Conservation (phyloP, 805 yeast genomes). For the Candida gorgasii region DNA sequence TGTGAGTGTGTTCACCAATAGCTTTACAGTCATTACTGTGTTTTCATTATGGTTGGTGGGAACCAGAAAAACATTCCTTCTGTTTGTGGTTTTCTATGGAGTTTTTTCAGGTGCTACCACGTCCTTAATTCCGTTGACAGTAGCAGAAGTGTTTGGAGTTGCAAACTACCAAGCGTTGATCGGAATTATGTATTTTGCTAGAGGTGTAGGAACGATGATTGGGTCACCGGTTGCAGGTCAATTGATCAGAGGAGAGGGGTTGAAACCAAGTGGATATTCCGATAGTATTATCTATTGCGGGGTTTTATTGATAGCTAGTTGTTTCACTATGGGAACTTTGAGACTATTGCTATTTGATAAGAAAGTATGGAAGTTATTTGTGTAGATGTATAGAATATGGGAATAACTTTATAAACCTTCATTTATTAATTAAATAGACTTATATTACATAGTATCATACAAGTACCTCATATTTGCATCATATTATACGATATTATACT, state of each 20-base stretch:
- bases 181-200: constrained; percentile 32
- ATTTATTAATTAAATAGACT: too few relatives aligned
- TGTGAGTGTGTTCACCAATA: constrained; percentile 20
- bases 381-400: too few relatives aligned
- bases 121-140: constrained; percentile 31
- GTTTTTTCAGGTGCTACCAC: constrained; percentile 37
- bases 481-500: too few relatives aligned
- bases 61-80: constrained; percentile 23
- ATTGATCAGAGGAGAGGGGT: constrained; percentile 20
- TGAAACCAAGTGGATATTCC: constrained; percentile 20
- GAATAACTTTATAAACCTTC: too few relatives aligned
- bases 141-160: constrained; percentile 33
- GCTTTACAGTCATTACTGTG: constrained; percentile 17
- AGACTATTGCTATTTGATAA: constrained; percentile 1
- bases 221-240: constrained; percentile 39
- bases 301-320: constrained; percentile 18
- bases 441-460: too few relatives aligned
- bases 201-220: constrained; percentile 34
- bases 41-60: constrained; percentile 23
- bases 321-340: neutral
- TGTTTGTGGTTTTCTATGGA: constrained; percentile 35
- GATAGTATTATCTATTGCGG: constrained; percentile 31
- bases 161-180: constrained; percentile 31
- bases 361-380: too few relatives aligned
- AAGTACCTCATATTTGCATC: too few relatives aligned